Percentiles rank a stretch among this genome's conserved stretches.
Conservation (phyloP, 2,329 filamentous ascomycete species). For the Podosphaera xanthii region DNA sequence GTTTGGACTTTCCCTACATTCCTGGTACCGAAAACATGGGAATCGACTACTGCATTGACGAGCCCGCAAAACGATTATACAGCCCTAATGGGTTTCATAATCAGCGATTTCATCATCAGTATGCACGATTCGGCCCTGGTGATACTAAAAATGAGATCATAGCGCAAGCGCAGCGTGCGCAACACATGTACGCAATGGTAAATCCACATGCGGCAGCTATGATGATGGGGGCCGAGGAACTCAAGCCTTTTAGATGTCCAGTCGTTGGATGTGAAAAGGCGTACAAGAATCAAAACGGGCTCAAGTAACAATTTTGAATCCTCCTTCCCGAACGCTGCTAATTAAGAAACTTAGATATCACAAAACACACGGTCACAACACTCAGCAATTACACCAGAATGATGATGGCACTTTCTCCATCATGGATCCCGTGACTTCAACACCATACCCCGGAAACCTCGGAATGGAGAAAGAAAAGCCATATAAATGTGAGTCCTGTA, state of each 20-base stretch:
- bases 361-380: conserved; percentile 78
- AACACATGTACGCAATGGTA: conserved; percentile 24
- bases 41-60: conserved; percentile 54
- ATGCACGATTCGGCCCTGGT: conserved; percentile 52
- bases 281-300: conserved; percentile 97
- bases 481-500: conserved; percentile 88
- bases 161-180: conserved; percentile 40
- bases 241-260: conserved; percentile 92
- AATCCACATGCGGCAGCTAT: conserved; percentile 18
- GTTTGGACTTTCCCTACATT: conserved; percentile 17
- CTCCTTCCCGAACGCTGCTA: conserved; percentile 3
- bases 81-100: conserved; percentile 54
- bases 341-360: conserved; percentile 28
- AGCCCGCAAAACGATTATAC: conserved; percentile 82
- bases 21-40: conserved; percentile 23
- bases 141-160: conserved; percentile 36
- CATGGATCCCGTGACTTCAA: conserved; percentile 83
- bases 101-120: conserved; percentile 42
- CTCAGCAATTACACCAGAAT: conserved; percentile 90
- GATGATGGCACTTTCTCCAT: conserved; percentile 95
- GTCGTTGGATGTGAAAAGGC: conserved; percentile 98
- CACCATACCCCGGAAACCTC: conserved; percentile 82
- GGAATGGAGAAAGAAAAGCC: conserved; percentile 99
- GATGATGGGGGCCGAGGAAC: conserved; percentile 46
- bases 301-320: conserved; percentile 45